Evolutionary conservation across 306 rosid species (phyloP).

Genomic region (Glycine tomentella): DNA sequence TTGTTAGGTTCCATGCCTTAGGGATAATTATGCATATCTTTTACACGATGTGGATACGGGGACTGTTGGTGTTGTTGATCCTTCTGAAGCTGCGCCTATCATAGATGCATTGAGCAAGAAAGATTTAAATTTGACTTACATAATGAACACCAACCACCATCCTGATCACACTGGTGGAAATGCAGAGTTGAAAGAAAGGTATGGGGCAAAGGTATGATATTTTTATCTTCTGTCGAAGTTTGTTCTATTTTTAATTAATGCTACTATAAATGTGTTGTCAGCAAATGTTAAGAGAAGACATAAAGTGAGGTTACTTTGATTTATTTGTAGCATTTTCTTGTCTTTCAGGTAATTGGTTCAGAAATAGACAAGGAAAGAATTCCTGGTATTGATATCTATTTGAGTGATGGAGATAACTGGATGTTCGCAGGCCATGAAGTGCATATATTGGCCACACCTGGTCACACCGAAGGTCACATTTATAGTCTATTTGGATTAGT

Average conservation of each 20-base stretch:
- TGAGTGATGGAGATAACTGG: conserved; percentile 97
- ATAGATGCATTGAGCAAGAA: conserved; percentile 81
- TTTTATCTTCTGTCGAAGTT: conserved; percentile 25
- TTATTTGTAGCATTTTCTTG: conserved; percentile 23
- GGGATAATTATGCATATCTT: conserved; percentile 92
- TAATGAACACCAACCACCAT: conserved; percentile 94
- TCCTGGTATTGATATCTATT: conserved; percentile 86
- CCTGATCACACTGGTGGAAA: conserved; percentile 94
- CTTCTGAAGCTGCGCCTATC: conserved; percentile 88
- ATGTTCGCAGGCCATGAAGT: conserved; percentile 99
- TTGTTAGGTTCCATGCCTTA: conserved; percentile 89
- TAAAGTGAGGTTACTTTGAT: conserved; percentile 7
- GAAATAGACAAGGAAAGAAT: conserved; percentile 77
- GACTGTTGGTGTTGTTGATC: conserved; percentile 97
- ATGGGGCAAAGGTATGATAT: conserved; percentile 67
- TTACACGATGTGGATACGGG: conserved; percentile 93
- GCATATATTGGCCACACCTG: conserved; percentile 90
- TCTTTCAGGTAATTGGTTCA: conserved; percentile 89
- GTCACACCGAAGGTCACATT: conserved; percentile 86
- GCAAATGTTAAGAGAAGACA: conserved; percentile 32
- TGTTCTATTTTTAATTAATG: background rate
- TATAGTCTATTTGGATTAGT: conserved; percentile 38
- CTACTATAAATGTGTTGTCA: conserved; percentile 15
- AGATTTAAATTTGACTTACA: conserved; percentile 90
- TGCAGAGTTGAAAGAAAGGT: conserved; percentile 86